Evolutionary conservation across 495 filamentous ascomycete species (phyloP), one percentile per base, ranked within the genome.

Genomic region (Bombardia bombarda): DNA sequence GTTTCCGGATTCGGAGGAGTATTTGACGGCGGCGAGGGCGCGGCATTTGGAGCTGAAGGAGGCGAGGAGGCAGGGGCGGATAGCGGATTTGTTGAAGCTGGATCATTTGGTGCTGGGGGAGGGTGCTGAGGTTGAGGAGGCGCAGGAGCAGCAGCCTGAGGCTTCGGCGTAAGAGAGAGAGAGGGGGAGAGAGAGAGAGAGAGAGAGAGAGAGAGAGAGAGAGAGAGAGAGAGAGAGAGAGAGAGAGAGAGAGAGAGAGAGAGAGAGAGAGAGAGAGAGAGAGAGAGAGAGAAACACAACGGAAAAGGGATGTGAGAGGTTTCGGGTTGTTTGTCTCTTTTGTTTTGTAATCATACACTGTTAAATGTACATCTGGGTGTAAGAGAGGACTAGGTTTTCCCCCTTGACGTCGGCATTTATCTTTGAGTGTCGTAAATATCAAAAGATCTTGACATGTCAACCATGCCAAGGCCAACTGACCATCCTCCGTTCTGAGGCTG

Each of bases 31-130:
- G 14, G 70, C 70, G 25, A 46, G 67, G 52, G 38, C 46, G 50
- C 44, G 41, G 43, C 68, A 67, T 48, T 38, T 61, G 42, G 63
- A 53, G 50, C 58, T 58, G 39, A 77, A 72, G 55, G 61, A 56
- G 60, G 60, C 60, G 53, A 53, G 70, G 32, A 59, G 54, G 43
- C 50, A 59, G 40, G 56, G 53, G 47, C 60, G 48, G 57, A 60
- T 63, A 49, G 49, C 34, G 13, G 38, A 56, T 43, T 42, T 54
- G n/a, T 16, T 53, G 38, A 21, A 42, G 22, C 20, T 41, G 16
- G 37, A 44, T n/a, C n/a, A n/a, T n/a, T n/a, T n/a, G 8, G 44
- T 51, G 30, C 10, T 46, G 30, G 42, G 31, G 10, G 51, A 31
- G 41, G 40, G 40, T 8, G 30, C 40, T 38, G 36, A 31, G 43